Evolutionary conservation across 2,329 filamentous ascomycete species (phyloP).

Genomic region (Pseudocercospora fuligena): DNA sequence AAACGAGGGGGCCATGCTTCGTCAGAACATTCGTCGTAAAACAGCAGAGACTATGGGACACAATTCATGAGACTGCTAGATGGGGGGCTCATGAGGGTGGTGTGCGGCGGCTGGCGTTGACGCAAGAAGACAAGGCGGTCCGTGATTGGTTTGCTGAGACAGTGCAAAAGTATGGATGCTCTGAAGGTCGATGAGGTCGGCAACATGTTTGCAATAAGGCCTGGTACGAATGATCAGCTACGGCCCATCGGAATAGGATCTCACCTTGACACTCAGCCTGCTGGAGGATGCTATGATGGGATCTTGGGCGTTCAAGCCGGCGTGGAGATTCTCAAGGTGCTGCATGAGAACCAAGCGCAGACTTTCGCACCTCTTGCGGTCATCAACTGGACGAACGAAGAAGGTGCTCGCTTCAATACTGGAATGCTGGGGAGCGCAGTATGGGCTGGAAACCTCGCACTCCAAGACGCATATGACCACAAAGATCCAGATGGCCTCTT

Average conservation of each 20-base stretch:
- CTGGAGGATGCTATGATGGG: slow-evolving; percentile 36
- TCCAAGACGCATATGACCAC: slow-evolving; percentile 37
- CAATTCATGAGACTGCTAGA: slow-evolving; percentile 30
- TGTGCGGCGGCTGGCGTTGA: slow-evolving; percentile 25
- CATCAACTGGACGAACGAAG: slow-evolving; percentile 35
- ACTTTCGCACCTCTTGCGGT: slow-evolving; percentile 30
- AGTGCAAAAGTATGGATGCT: slow-evolving; percentile 26
- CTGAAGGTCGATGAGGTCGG: slow-evolving; percentile 33
- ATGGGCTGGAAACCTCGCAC: slow-evolving; percentile 26
- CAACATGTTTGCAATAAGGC: slow-evolving; percentile 28
- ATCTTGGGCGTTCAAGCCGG: slow-evolving; percentile 35
- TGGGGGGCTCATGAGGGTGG: slow-evolving; percentile 25
- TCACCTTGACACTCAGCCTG: slow-evolving; percentile 34
- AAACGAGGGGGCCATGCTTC: neutral
- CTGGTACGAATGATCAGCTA: slow-evolving; percentile 29
- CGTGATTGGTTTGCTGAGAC: slow-evolving; percentile 34
- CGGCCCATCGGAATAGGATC: slow-evolving; percentile 37
- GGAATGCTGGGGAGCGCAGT: slow-evolving; percentile 21
- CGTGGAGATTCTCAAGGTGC: slow-evolving; percentile 44
- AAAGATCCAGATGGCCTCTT: slow-evolving; percentile 30
- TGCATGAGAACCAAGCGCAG: slow-evolving; percentile 41
- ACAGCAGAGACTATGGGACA: slow-evolving; percentile 11
- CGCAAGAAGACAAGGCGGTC: slow-evolving; percentile 33
- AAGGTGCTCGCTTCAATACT: slow-evolving; percentile 23
- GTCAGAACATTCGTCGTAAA: neutral